A percentile compares a stretch with the other conserved stretches of the same genome.
These are phyloP conservation scores for Hymenoscyphus fructigenus DNA, from an alignment of 2,329 filamentous ascomycete genomes.

Conservation along the genomic window DNA sequence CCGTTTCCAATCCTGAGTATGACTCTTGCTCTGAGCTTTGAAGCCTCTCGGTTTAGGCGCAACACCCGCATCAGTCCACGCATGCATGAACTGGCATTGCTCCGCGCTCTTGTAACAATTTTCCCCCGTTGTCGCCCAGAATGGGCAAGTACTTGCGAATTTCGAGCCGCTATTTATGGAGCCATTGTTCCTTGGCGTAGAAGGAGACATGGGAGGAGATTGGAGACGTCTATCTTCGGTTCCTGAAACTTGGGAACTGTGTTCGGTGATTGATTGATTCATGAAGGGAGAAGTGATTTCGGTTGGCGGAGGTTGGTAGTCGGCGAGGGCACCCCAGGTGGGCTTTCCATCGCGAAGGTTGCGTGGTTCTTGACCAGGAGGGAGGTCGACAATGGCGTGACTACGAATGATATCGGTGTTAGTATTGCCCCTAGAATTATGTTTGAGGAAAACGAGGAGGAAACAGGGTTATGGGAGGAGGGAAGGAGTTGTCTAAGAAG, in stretches of 20 bases:
- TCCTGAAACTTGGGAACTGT: background rate
- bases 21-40: no score
- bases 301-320: conserved; percentile 5
- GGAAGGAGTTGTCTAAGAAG: no score
- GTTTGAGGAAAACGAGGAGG: no score
- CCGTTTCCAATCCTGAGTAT: conserved; percentile 4
- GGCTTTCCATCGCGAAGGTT: conserved; percentile 28
- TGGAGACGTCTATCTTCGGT: background rate
- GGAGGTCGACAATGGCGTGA: background rate
- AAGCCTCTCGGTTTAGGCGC: background rate
- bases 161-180: background rate
- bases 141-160: background rate
- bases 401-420: no score
- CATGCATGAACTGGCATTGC: background rate
- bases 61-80: background rate
- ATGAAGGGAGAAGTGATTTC: background rate
- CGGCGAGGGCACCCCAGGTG: conserved; percentile 26
- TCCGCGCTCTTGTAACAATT: conserved; percentile 2
- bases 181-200: background rate
- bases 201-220: background rate
- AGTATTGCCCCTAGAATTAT: no score
- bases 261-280: no score
- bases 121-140: conserved; percentile 4
- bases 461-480: no score
- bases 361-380: background rate